Base-by-base conservation (phyloP, 768 basidiomycete species). In the Mrakia gelida region DNA sequence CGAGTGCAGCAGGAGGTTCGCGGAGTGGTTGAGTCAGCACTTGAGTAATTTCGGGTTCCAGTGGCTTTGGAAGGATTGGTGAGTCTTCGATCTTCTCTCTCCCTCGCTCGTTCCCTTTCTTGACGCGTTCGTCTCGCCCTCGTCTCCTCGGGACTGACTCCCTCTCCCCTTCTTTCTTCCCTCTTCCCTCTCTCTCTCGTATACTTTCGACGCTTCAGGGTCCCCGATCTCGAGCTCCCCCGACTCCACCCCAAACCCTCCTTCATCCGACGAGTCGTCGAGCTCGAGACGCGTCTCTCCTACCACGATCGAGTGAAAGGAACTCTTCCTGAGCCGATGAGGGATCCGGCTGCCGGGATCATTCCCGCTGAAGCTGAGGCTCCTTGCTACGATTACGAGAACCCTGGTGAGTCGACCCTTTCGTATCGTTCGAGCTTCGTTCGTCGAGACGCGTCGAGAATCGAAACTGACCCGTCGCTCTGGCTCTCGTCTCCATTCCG, bases 41-140 rank as follows among this genome's bases (percentile, higher is more conserved):
- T 91, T 99, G 90, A 95, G 93, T 80, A 99, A 99, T 85, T 99
- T 98, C 84, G 91, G 91, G 34, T 99, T 98, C 85, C 90, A 91
- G 81, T 98, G 97, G 97, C 94, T 97, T 21, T 99, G 97, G 97
- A 95, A 94, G 82, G 97, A 98, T 88, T 99, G 97, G 96, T 95
- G 73, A 65, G 90, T 85, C 8, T 0, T 11, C 30, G 34, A 16
- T n/a, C 32, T 21, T 9, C 71, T 73, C 54, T 49, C 49, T 23
- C 8, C 52, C 56, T 11, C 21, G 4, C 16, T 4, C 7, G 67
- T 21, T 34, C 70, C 71, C 73, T 21, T 21, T 18, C n/a, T 75
- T 23, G n/a, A 23, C 71, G 23, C 41, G 38, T 73, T 43, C 38
- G 38, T 16, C 3, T 54, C 56, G 28, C 32, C 6, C 21, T 8